phyloP scores from a whole-genome alignment of 768 basidiomycete species.

The Agaricus sinodeliciosus region DNA sequence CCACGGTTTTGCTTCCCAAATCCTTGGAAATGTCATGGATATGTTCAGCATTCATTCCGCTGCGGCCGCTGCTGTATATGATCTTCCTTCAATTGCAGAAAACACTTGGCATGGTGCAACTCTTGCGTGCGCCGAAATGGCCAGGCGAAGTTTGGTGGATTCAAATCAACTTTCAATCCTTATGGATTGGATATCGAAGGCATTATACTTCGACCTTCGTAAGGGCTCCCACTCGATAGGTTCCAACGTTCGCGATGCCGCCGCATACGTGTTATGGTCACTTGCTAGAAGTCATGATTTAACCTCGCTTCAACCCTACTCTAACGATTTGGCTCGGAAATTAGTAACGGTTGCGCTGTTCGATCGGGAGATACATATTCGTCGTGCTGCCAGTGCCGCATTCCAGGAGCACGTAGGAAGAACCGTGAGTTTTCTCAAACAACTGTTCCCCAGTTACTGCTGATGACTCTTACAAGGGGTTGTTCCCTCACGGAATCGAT shows the following conservation, averaged over 20 bases:
- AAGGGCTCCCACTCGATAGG: slow-evolving; percentile 93
- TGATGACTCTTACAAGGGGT: slow-evolving; percentile 41
- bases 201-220: slow-evolving; percentile 85
- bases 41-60: slow-evolving; percentile 75
- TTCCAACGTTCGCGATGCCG: slow-evolving; percentile 90
- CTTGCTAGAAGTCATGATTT: slow-evolving; percentile 74
- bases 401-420: slow-evolving; percentile 97
- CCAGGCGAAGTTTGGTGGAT: slow-evolving; percentile 69
- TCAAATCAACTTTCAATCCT: slow-evolving; percentile 51
- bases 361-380: slow-evolving; percentile 92
- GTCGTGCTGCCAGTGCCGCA: slow-evolving; percentile 93
- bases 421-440: slow-evolving; percentile 49
- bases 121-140: slow-evolving; percentile 88
- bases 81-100: slow-evolving; percentile 74
- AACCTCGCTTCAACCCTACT: slow-evolving; percentile 51
- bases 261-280: slow-evolving; percentile 93
- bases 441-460: background rate
- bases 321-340: slow-evolving; percentile 55
- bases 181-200: slow-evolving; percentile 80
- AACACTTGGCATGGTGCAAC: slow-evolving; percentile 93
- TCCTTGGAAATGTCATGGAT: slow-evolving; percentile 71
- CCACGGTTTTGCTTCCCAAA: slow-evolving; percentile 63
- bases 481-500: slow-evolving; percentile 93
- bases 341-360: slow-evolving; percentile 79
- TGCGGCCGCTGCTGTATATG: slow-evolving; percentile 56